Base-by-base conservation (phyloP, 345 rosid species). In the Hypericum perforatum region DNA sequence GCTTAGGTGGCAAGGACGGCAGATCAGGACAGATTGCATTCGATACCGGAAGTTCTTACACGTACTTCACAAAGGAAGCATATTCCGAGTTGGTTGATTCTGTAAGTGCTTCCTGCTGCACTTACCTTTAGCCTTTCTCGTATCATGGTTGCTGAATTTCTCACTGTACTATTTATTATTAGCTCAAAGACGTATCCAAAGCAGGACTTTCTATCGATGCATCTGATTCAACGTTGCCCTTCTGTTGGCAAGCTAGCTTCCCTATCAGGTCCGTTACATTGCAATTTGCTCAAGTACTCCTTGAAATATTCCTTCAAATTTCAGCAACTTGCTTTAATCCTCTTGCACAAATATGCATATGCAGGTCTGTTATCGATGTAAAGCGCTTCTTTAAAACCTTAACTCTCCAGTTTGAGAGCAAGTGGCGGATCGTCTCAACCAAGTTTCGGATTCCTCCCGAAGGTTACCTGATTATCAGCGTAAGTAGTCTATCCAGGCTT, bases 11-110 rank as follows among this genome's bases (percentile, higher is more conserved):
- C 3, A 56, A 39, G 55, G 66, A 57, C 12, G 69, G 74, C 45
- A 72, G 71, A 61, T 53, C 53, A 39, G 77, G 75, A 62, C 61
- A 66, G 41, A 72, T 81, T 41, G 58, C 82, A 56, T 84, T 87
- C 64, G 96, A 87, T 56, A 87, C 76, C 46, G 96, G 98, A 55
- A 91, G 98, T 66, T 91, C 98, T 52, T 91, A 86, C 62, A 82
- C 92, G 10, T 86, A 91, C 76, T 79, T 91, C 58, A 71, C 96
- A 43, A 79, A 72, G 59, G 70, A 81, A 65, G 75, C 85, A 36
- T 91, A 91, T 64, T 63, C 76, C 29, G 78, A 76, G 49, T 57
- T 91, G 76, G 68, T 87, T 55, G 56, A 70, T 58, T 75, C 86
- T 58, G 98, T 91, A 78, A 75, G 95, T 71, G 60, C 29, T 45